Evolutionary conservation across 129 eudicot species (phyloP), one percentile per base, ranked within the genome.

Genomic region (Sambucus nigra): DNA sequence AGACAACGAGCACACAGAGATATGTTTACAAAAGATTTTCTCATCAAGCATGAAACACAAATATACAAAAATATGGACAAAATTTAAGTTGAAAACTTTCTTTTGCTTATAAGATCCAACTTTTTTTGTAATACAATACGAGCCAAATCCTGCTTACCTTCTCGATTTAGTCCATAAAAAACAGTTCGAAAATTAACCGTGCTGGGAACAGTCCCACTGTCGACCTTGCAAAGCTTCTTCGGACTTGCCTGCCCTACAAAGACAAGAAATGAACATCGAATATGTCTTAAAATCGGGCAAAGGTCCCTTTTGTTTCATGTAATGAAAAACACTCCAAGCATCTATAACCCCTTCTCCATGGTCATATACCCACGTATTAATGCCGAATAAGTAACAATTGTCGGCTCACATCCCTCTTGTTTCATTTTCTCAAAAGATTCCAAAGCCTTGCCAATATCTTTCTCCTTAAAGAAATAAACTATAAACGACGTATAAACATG

Each of bases 401-500:
- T 88, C 25, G 97, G 97, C 33, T 78, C 64, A 62, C 80, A 67
- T 11, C 87, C 78, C 1, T 67, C 68, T 44, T 65, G 66, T 64
- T 74, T 75, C 97, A 88, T 88, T 52, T 59, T 60, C 50, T 66
- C 62, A 2, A 84, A 60, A 22, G 62, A 64, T 49, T 84, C 73
- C 68, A 88, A 33, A 23, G 92, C 97, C 54, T 60, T 80, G 8
- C 49, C 51, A 3, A 72, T 21, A 55, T 78, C 59, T 52, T 73
- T 78, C 47, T 75, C 84, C 64, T 65, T 80, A 29, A 76, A 75
- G 78, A 67, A 84, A 55, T 80, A 69, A 33, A 76, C 75, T 21
- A 88, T 63, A 41, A 88, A 67, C 15, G 92, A 70, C 57, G 97
- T 88, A 33, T 88, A 88, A 0, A 84, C 87, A 63, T 88, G 97